Percentiles rank a stretch among this genome's conserved stretches.
phyloP scores from a whole-genome alignment of 805 yeast genomes.

The Suhomyces xylopsoci region DNA sequence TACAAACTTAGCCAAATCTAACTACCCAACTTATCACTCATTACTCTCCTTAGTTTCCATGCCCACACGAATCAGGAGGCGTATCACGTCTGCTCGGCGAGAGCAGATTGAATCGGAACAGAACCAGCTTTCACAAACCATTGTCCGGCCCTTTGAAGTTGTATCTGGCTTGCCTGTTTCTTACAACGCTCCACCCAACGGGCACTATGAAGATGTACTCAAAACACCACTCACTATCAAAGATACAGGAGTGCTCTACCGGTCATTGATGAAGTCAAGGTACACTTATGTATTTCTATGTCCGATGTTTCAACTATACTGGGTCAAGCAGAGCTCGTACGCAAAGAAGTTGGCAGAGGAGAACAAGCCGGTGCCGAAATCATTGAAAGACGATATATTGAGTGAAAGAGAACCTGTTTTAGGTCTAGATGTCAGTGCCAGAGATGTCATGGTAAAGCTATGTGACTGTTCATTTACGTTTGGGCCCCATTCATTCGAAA shows the following conservation, averaged over 20 bases:
- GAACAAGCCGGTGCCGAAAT: conserved; percentile 34
- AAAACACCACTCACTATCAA: conserved; percentile 64
- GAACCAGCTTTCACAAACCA: conserved; percentile 29
- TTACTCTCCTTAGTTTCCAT: conserved; percentile 12
- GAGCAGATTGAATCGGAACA: conserved; percentile 44
- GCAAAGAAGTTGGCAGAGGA: conserved; percentile 42
- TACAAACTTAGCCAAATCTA: no score
- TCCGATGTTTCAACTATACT: conserved; percentile 72
- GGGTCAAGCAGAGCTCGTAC: conserved; percentile 70
- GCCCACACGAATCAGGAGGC: conserved; percentile 44
- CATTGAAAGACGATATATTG: conserved; percentile 14
- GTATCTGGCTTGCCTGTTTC: conserved; percentile 69
- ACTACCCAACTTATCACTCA: no score
- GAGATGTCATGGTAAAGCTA: conserved; percentile 87
- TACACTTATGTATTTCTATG: conserved; percentile 53
- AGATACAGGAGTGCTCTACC: conserved; percentile 70
- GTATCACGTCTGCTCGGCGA: conserved; percentile 40
- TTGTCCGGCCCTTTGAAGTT: conserved; percentile 62
- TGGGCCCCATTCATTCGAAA: conserved; percentile 83
- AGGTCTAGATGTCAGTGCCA: conserved; percentile 47
- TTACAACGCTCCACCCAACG: conserved; percentile 58
- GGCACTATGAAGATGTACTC: conserved; percentile 46
- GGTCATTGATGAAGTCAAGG: conserved; percentile 72
- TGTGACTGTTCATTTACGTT: conserved; percentile 68
- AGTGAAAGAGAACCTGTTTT: conserved; percentile 32